Evolutionary conservation across 192 early-diverging fungal genomes (phyloP).

Genomic region (Podila clonocystis): DNA sequence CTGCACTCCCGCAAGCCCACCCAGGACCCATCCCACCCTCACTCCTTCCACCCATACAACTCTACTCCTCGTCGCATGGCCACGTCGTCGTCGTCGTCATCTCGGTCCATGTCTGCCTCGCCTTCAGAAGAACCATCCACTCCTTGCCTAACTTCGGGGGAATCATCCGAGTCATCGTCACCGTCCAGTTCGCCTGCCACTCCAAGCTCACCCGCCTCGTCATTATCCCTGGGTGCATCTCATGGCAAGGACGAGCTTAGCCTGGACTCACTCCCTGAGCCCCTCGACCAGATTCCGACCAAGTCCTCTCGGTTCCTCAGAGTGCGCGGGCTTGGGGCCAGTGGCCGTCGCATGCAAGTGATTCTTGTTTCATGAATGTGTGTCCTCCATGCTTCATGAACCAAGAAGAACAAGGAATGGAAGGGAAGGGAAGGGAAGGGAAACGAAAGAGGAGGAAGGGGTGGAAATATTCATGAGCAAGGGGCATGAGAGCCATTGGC

Average conservation of each 20-base stretch:
- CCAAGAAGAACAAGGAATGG: too few species aligned
- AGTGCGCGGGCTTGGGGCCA: slow-evolving; percentile 34
- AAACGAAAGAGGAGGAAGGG: neutral
- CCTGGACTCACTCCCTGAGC: slow-evolving; percentile 18
- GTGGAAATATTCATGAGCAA: neutral
- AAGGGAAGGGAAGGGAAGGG: neutral
- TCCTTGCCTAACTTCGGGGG: neutral
- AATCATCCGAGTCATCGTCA: slow-evolving; percentile 5
- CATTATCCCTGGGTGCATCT: neutral
- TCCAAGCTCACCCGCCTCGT: slow-evolving; percentile 8
- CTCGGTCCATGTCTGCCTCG: slow-evolving; percentile 21
- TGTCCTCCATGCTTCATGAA: too few species aligned
- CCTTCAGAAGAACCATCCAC: slow-evolving; percentile 18
- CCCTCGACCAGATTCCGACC: slow-evolving; percentile 15
- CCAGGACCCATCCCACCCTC: slow-evolving; percentile 7
- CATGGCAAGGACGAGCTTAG: slow-evolving; percentile 8
- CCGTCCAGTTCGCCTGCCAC: slow-evolving; percentile 29
- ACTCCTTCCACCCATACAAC: slow-evolving; percentile 15
- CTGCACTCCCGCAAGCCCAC: slow-evolving; percentile 47
- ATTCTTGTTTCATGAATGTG: slow-evolving; percentile 27
- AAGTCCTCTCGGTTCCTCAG: slow-evolving; percentile 28
- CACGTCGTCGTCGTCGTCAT: slow-evolving; percentile 6
- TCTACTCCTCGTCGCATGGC: neutral
- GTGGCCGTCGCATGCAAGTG: slow-evolving; percentile 34
- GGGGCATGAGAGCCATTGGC: neutral